Evolutionary conservation across 1,284 basidiomycete species (phyloP), one percentile per base, ranked within the genome.

Genomic region (Cutaneotrichosporon cutaneum): DNA sequence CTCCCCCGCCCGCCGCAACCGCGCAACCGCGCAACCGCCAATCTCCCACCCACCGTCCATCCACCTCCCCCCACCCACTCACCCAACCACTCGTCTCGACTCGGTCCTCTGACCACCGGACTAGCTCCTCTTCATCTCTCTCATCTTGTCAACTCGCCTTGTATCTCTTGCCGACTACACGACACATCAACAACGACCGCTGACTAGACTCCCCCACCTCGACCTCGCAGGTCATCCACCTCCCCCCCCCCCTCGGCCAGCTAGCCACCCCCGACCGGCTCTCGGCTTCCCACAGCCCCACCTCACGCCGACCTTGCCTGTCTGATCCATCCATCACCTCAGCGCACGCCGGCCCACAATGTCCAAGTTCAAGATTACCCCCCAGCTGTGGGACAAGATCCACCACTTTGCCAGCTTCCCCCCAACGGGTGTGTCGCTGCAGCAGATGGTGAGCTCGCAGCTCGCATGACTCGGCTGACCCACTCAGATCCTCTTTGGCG

Each of bases 371-470:
- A 75, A 87, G 67, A 93, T 94, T 66, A 85, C 87, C 26, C 82
- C 88, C 59, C 82, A 85, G n/a, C 82, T 96, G 69, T 93, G 92
- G 90, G 89, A 94, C 81, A 90, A 87, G 80, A 93, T 97, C 62
- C 88, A 90, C 79, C 91, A 96, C 74, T 97, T 92, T 79, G 92
- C 94, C 0, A 90, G 89, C 1, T 97, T 96, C 80, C 92, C 92
- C 0, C 92, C 93, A 80, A 93, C 91, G 3, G 90, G 91, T 60
- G 90, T 94, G n/a, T 92, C 90, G 0, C 82, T 94, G 21, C 89
- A 94, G 77, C 92, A 94, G 81, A 92, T 94, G 89, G 52, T 54
- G 35, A 21, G 52, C 35, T 26, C 5, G 32, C 14, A 26, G 30
- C 32, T 33, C 51, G 51, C 24, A 32, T 26, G 52, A 54, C 35